Percentiles rank a stretch among this genome's conserved stretches.
phyloP scores from a whole-genome alignment of 306 rosid species.

The Prunus dulcis region DNA sequence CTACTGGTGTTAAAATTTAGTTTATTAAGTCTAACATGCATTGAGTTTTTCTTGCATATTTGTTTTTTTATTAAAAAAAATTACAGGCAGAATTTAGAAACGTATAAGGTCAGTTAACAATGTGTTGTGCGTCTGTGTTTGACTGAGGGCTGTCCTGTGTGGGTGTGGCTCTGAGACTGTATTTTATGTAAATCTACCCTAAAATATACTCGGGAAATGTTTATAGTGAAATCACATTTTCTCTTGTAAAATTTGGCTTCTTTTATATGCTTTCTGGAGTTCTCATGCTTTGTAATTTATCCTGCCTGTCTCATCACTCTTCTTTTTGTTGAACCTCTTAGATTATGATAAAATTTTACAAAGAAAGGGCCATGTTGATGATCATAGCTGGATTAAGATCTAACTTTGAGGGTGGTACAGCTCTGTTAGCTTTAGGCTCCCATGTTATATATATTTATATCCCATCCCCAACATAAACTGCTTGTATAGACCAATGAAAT shows the following conservation, averaged over 20 bases:
- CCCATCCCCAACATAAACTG: background rate
- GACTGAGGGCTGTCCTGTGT: background rate
- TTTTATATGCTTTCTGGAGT: background rate
- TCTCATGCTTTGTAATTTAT: background rate
- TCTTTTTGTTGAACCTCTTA: background rate
- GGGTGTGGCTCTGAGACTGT: background rate
- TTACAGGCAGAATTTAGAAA: background rate
- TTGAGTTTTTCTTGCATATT: background rate
- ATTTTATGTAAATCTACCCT: background rate
- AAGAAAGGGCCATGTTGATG: background rate
- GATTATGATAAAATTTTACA: background rate
- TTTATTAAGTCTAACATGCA: background rate
- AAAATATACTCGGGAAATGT: background rate
- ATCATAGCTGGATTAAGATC: background rate
- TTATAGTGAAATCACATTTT: background rate
- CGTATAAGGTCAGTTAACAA: background rate
- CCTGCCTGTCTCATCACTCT: background rate
- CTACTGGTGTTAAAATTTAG: background rate
- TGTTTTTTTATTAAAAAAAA: background rate
- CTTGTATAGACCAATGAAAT: background rate
- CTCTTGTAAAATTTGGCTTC: background rate
- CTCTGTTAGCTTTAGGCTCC: constrained; percentile 1
- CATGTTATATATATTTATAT: background rate
- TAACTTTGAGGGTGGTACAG: background rate
- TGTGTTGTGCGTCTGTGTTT: background rate